Conservation (phyloP, 805 yeast species). For the Candida ipomoeae region DNA sequence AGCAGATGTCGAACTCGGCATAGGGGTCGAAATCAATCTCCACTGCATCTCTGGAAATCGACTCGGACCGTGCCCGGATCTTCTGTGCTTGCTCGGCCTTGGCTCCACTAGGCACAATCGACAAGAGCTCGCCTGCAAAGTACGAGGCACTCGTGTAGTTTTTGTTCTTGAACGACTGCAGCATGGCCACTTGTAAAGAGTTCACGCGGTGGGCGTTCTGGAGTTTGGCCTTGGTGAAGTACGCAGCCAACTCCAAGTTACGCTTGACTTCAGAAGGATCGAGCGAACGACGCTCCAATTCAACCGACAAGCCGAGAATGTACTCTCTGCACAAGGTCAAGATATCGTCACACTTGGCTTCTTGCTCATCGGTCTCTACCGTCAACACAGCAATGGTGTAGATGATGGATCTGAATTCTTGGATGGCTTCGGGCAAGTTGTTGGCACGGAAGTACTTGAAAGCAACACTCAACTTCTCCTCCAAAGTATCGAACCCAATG, state of each 20-base stretch:
- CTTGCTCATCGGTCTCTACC: constrained; percentile 72
- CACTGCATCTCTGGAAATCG: constrained; percentile 77
- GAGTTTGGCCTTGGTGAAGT: constrained; percentile 82
- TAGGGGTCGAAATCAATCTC: constrained; percentile 91
- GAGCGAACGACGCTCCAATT: constrained; percentile 78
- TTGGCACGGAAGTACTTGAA: constrained; percentile 81
- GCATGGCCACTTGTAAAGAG: constrained; percentile 94
- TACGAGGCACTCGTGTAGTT: constrained; percentile 84
- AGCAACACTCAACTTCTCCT: constrained; percentile 62
- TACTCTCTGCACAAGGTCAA: constrained; percentile 79
- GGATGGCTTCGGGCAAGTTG: constrained; percentile 77
- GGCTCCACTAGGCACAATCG: constrained; percentile 65
- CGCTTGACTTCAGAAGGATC: constrained; percentile 72
- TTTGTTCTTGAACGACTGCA: constrained; percentile 82
- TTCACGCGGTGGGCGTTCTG: constrained; percentile 79
- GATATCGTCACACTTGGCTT: constrained; percentile 66
- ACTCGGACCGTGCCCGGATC: constrained; percentile 75
- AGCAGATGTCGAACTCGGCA: constrained; percentile 88
- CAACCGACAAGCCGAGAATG: constrained; percentile 88
- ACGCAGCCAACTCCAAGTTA: constrained; percentile 91
- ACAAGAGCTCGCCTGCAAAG: constrained; percentile 81
- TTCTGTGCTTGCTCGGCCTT: constrained; percentile 87
- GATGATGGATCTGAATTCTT: constrained; percentile 70
- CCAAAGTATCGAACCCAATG: constrained; percentile 69
- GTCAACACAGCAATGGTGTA: constrained; percentile 69